phyloP scores from a whole-genome alignment of 2,329 filamentous ascomycete genomes.

The Dothidotthia symphoricarpi region DNA sequence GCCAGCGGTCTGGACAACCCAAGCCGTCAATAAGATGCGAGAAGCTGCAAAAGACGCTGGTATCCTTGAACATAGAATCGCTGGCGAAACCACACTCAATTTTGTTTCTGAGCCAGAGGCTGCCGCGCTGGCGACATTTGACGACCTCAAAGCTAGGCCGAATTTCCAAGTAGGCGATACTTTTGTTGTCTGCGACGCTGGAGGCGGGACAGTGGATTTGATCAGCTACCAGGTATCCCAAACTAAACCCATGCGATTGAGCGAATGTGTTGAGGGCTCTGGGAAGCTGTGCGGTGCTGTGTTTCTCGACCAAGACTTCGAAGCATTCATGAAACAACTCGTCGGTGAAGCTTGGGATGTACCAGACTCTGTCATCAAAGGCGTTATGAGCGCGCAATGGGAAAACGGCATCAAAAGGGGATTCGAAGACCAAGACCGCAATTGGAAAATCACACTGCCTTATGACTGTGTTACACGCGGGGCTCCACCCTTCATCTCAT shows the following conservation, averaged over 20 bases:
- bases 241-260: slow-evolving; percentile 9
- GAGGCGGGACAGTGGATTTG: slow-evolving; percentile 25
- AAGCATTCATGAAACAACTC: slow-evolving; percentile 6
- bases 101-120: slow-evolving; percentile 34
- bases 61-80: slow-evolving; percentile 9
- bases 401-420: slow-evolving; percentile 22
- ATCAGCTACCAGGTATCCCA: slow-evolving; percentile 21
- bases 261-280: slow-evolving; percentile 10
- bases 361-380: slow-evolving; percentile 11
- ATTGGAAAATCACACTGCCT: slow-evolving; percentile 7
- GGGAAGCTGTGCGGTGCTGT: slow-evolving; percentile 17
- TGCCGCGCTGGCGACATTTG: slow-evolving; percentile 27
- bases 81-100: slow-evolving; percentile 16
- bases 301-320: slow-evolving; percentile 18
- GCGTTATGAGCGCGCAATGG: slow-evolving; percentile 20
- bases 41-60: slow-evolving; percentile 8
- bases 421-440: slow-evolving; percentile 10
- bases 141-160: slow-evolving; percentile 10
- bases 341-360: slow-evolving; percentile 10
- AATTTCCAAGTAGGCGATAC: slow-evolving; percentile 13
- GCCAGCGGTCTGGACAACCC: slow-evolving; percentile 13
- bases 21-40: slow-evolving; percentile 6
- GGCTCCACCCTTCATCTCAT: slow-evolving; percentile 3
- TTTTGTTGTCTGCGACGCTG: slow-evolving; percentile 23
- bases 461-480: slow-evolving; percentile 5